Base-by-base conservation (phyloP, 768 basidiomycete genomes). In the Crassisporium funariophilum region DNA sequence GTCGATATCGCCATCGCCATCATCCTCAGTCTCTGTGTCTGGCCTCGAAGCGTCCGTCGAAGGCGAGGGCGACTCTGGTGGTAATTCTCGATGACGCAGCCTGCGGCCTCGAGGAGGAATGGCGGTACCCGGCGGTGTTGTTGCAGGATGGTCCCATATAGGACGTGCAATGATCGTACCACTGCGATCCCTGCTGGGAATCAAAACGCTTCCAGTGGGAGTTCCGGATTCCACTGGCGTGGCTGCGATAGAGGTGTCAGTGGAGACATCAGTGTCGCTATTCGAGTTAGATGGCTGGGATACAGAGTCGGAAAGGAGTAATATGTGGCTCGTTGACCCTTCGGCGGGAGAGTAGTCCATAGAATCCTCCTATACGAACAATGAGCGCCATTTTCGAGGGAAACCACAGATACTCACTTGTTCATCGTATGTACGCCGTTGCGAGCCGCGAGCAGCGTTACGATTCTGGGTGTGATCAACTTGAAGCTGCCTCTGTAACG, bases 1-100 rank as follows among this genome's bases (percentile, higher is more conserved):
- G 40, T 76, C 73, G 25, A 73, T 68, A 51, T 82, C 86, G 15
- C 74, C 82, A 42, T 88, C 87, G 19, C 75, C 83, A 36, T 88
- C 87, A 40, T 87, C 86, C 61, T 94, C 89, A 0, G 87, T 85
- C 66, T 91, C 88, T 0, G 86, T 85, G 47, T 87, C 84, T 0
- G 83, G 74, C 10, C 84, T 71, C 0, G 83, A 82, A n/a, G 72
- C 77, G 23, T 70, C 68, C 1, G 66, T 66, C 2, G 67, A 66
- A 3, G 63, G 57, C 10, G 73, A 69, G 4, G 76, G 74, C 1
- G 77, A 77, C 4, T 55, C 53, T 10, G 60, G 57, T 15, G 57
- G 60, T 17, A 62, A 29, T 43, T 58, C 55, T 23, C 57, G 50
- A 35, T 71, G 69, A 43, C 69, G 60, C 19, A 60, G 23, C 13